Evolutionary conservation across 1,139 yeast genomes (phyloP), one percentile per base, ranked within the genome.

Genomic region (Pichia sp.): DNA sequence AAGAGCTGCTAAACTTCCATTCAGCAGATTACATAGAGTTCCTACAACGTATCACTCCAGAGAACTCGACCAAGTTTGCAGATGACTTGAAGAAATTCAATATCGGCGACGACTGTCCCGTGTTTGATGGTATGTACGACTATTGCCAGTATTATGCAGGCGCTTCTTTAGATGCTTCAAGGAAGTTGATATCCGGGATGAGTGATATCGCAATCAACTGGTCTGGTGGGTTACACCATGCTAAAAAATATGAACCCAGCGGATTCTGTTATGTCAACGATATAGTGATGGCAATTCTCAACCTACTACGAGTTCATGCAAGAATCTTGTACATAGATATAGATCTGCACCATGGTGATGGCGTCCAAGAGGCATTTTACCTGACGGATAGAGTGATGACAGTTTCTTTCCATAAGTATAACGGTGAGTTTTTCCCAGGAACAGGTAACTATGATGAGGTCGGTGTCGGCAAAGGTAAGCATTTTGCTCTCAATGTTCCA

Each of bases 341-440:
- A 60, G 99, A 93, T 71, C 90, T 93, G 26, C 99, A 93, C 69
- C 99, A 93, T 67, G 99, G 99, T 56, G 99, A 93, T 71, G 99
- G 98, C 60, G 99, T 93, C 34, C 97, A 93, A 71, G 98, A 93
- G 70, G 98, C 98, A 0, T 93, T 93, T 67, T 93, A 92, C 71
- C 85, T 97, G 10, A 90, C 97, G 5, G 98, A 93, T 70, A 76
- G 98, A 61, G 99, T 93, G 51, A 90, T 93, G 97, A 93, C 98
- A 0, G 89, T 95, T 66, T 89, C 97, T 5, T 93, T 93, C 77
- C 99, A 93, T 74, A 93, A 93, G 70, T 93, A 90, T 68, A 66
- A 68, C 68, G 98, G 98, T 4, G 95, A 88, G 67, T 93, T 90
- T 66, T 93, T 93, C 76, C 98, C 98, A 0, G 98, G 96, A 7